Evolutionary conservation across 768 basidiomycete genomes (phyloP).

Genomic region (Suillus discolor): DNA sequence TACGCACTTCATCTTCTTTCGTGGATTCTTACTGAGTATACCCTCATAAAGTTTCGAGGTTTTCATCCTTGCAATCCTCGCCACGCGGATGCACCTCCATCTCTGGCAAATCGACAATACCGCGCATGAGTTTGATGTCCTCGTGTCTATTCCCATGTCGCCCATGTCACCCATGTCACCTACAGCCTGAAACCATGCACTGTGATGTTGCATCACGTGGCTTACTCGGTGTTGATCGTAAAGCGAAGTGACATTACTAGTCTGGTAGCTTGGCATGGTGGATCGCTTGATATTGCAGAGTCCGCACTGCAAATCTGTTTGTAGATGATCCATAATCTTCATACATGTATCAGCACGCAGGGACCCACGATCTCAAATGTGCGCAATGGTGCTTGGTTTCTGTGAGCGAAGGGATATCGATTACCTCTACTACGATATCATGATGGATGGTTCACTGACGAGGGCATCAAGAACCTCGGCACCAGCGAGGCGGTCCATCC

Average conservation of each 20-base stretch:
- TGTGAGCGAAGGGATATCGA: too few species aligned
- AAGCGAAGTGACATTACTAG: neutral
- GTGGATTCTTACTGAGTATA: neutral
- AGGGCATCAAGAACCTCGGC: too few species aligned
- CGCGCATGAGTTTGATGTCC: fast-evolving
- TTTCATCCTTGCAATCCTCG: neutral
- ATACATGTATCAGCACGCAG: too few species aligned
- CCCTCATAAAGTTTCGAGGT: neutral
- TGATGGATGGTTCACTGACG: too few species aligned
- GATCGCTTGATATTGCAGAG: too few species aligned
- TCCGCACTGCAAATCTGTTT: neutral
- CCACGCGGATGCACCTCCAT: conserved; percentile 1
- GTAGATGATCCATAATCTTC: neutral
- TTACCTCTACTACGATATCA: too few species aligned
- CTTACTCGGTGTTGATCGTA: neutral
- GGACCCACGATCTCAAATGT: too few species aligned
- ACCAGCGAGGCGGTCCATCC: too few species aligned
- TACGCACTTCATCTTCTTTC: neutral
- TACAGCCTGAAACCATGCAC: neutral
- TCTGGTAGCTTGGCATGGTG: neutral
- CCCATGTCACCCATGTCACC: too few species aligned
- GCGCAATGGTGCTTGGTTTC: too few species aligned
- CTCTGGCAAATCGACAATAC: neutral
- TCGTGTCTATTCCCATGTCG: neutral
- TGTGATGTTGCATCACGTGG: neutral